Conservation (phyloP, 345 rosid genomes). For the Gossypium ekmanianum region DNA sequence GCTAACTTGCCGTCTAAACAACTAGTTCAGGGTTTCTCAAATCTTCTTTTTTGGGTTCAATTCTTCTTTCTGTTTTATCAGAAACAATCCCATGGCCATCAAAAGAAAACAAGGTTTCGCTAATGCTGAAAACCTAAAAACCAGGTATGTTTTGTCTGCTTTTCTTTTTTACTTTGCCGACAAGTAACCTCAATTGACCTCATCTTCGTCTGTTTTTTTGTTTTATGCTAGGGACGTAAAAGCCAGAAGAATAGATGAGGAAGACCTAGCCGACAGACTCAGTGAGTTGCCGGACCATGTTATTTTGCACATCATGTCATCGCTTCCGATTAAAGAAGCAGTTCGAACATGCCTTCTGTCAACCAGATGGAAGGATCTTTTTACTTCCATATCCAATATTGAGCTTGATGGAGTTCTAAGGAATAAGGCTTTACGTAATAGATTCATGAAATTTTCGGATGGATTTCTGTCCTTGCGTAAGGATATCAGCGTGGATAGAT, state of each 20-base stretch:
- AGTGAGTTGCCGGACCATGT: not conserved
- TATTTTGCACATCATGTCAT: not conserved
- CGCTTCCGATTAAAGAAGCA: not conserved
- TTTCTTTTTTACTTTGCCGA: too few species aligned
- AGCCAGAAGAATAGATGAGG: not conserved
- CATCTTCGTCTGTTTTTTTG: not conserved
- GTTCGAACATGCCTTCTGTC: not conserved
- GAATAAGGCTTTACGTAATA: too few species aligned
- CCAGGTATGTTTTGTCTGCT: not conserved
- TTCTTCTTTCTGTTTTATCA: too few species aligned
- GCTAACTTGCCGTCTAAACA: too few species aligned
- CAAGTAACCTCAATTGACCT: too few species aligned
- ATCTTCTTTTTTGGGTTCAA: too few species aligned
- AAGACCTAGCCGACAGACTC: not conserved
- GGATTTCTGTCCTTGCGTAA: not conserved
- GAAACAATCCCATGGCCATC: not conserved
- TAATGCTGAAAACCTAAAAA: not conserved
- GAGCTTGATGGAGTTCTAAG: not conserved
- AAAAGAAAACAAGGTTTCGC: not conserved
- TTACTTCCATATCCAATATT: not conserved
- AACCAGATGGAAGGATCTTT: not conserved
- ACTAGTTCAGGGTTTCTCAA: too few species aligned
- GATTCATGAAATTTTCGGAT: not conserved
- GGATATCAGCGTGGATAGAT: not conserved
- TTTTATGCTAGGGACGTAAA: not conserved